Evolutionary conservation across 345 rosid genomes (phyloP), one percentile per base, ranked within the genome.

Genomic region (Raphanus raphanistrum): DNA sequence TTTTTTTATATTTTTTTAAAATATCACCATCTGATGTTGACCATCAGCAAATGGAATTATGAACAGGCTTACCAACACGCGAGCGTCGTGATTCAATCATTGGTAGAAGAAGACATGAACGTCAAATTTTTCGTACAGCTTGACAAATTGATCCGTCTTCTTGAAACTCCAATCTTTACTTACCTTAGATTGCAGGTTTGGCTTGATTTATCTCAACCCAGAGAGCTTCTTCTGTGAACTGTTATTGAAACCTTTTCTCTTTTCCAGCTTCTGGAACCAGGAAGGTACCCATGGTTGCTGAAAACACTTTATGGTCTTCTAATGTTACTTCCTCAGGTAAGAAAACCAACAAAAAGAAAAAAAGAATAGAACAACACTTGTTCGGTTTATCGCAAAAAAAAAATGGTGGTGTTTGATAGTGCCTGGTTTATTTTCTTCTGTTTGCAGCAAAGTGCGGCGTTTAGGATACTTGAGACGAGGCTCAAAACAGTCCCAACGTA

Each of bases 251-350:
- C 67, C 12, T 61, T 10, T 61, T 72, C 11, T 10, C 64, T 32
- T 33, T 83, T 81, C 86, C 87, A 96, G 98, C 94, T 96, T 76
- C 95, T 96, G 81, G 99, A 96, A 81, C 97, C 99, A 29, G 91
- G 91, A 83, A 93, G 92, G 80, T 89, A 87, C 83, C 85, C 81
- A 54, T 93, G 92, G 89, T 89, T 96, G 79, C 79, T 96, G 63
- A 91, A 96, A 84, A 91, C 91, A 63, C 85, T 96, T 79, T 86
- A 96, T 84, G 99, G 99, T 80, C 97, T 96, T 76, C 85, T 93
- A 43, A 96, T 96, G 98, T 81, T 96, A 77, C 99, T 96, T 82
- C 99, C 99, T 28, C 99, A 96, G 98, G 99, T 91, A 76, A 59
- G 15, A 16, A 11, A 61, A 25, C 6, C 2, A 13, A 9, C 35